Base-by-base conservation (phyloP, 495 filamentous ascomycete genomes). In the Hypoxylon crocopeplum region DNA sequence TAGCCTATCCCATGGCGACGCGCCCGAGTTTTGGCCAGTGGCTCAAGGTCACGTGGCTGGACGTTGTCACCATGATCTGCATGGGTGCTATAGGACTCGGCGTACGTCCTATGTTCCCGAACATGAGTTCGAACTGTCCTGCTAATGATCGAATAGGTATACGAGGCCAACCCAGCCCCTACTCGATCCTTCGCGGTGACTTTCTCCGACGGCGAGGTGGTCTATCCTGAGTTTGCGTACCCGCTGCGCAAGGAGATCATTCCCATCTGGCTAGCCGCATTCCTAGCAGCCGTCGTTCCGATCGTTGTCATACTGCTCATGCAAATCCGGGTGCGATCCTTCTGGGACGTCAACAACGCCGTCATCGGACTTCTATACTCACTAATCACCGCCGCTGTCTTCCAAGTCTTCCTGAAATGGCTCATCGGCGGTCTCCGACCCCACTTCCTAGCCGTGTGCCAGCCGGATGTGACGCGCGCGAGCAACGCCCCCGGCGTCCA, bases 301-400 rank as follows among this genome's bases (percentile, higher is more conserved):
- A 79, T 86, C 70, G 51, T 75, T 33, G 67, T 86, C 58, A 81
- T 88, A 67, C 71, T 81, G 7, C 62, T 82, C 36, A 75, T 80
- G 68, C 84, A 87, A 64, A 78, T 87, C 52, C 79, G 85, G 7
- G 75, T 85, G 27, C 80, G 83, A 36, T 83, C 79, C 29, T 88
- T 88, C 74, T 88, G 84, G 85, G 86, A 89, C 52, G 68, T 79
- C 42, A 87, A 87, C 70, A 87, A 86, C 54, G 85, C 78, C 25
- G 69, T 82, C 37, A 73, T 86, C 33, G 86, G 86, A 5, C 72
- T 87, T 0, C 67, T 86, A 8, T 87, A 87, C 71, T 74, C 77
- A 2, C 70, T 87, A 41, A 83, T 88, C 69, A 74, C 76, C 8
- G 81, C 82, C 12, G 81, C 79, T 20, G 73, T 83, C 27, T 78